A percentile compares a stretch with the other conserved stretches of the same genome.
Evolutionary conservation across 176 grass and related monocot genomes (phyloP).

Genomic region (Aegilops speltoides): DNA sequence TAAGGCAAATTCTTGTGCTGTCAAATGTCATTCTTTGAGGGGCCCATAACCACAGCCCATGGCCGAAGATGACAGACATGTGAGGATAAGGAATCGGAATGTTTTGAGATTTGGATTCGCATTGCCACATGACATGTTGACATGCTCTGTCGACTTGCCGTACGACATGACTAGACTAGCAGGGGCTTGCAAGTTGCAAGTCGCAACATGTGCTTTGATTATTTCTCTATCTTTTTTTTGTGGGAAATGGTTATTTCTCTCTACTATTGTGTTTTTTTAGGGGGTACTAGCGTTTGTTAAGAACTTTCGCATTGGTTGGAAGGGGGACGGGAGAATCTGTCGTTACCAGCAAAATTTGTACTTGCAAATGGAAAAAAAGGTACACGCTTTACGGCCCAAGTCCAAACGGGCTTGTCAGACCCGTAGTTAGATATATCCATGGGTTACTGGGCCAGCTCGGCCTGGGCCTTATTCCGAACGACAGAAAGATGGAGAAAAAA

Average conservation of each 20-base stretch:
- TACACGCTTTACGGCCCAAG: neutral
- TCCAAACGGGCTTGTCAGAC: neutral
- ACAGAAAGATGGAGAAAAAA: neutral
- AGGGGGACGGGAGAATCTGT: neutral
- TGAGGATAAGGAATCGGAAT: slow-evolving; percentile 22
- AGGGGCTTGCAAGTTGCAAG: neutral
- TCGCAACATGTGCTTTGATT: neutral
- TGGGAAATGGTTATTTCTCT: neutral
- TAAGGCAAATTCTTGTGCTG: neutral
- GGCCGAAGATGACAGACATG: neutral
- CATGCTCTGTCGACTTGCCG: neutral
- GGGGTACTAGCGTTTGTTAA: too few relatives aligned
- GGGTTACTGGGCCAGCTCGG: neutral
- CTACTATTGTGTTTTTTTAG: neutral
- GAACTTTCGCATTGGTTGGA: neutral
- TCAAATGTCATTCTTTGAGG: slow-evolving; percentile 25
- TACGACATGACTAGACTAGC: slow-evolving; percentile 18
- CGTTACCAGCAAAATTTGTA: neutral
- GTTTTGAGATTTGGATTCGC: neutral
- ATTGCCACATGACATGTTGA: slow-evolving; percentile 37
- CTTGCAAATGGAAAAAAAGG: neutral
- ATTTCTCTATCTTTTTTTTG: neutral
- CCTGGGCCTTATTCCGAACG: neutral
- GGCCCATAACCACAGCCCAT: neutral
- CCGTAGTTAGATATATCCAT: neutral